Percentiles rank a stretch among this genome's conserved stretches.
Evolutionary conservation across 1,284 basidiomycete species (phyloP).

Genomic region (Trichosporon sp.): DNA sequence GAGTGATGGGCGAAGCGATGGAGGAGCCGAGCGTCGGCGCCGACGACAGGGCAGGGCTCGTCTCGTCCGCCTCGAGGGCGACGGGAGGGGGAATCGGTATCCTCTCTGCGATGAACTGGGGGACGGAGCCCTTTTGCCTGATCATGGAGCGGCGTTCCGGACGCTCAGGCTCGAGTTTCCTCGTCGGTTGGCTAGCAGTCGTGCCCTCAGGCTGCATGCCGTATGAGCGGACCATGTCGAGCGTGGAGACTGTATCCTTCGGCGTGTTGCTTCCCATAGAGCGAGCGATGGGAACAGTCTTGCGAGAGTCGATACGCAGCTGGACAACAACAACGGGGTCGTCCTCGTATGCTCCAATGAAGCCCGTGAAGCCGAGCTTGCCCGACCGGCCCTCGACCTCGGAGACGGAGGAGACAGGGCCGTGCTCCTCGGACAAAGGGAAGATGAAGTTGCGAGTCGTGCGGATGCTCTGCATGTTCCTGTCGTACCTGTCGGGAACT

Average conservation of each 20-base stretch:
- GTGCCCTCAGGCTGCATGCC: background rate
- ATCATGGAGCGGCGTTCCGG: background rate
- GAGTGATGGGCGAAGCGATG: background rate
- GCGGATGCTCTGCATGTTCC: conserved; percentile 10
- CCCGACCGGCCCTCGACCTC: background rate
- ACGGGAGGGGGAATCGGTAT: background rate
- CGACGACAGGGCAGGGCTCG: background rate
- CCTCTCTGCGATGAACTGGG: background rate
- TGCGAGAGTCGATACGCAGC: background rate
- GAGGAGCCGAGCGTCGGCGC: background rate
- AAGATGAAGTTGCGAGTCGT: conserved; percentile 16
- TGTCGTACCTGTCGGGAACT: background rate
- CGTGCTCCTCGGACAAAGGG: conserved; percentile 4
- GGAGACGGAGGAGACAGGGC: background rate
- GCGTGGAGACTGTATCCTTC: background rate
- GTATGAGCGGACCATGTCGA: background rate
- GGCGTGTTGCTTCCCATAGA: background rate
- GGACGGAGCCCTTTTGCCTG: background rate
- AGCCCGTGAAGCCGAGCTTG: background rate
- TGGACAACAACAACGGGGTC: conserved; percentile 4
- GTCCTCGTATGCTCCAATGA: background rate
- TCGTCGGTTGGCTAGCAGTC: background rate
- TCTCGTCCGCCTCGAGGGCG: background rate
- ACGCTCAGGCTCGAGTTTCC: background rate
- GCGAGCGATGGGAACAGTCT: background rate